Evolutionary conservation across 2,329 filamentous ascomycete species (phyloP).

Genomic region (Chaetomiaceae sp.): DNA sequence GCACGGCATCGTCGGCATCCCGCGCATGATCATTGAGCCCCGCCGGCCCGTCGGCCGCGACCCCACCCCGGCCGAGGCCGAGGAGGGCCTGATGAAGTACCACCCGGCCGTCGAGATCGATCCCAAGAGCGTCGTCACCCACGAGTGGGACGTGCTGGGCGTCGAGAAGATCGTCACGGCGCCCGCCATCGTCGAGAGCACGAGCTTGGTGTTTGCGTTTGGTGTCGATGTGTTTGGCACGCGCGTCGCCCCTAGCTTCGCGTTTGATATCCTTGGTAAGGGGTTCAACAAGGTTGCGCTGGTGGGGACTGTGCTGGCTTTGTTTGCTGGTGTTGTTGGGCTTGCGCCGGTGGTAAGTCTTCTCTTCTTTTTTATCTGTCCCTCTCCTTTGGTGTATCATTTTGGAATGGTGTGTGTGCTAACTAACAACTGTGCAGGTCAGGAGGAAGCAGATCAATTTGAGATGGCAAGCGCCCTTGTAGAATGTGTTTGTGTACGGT

Average conservation of each 20-base stretch:
- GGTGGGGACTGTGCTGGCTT: slow-evolving; percentile 73
- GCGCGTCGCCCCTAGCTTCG: slow-evolving; percentile 76
- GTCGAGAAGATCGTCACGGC: slow-evolving; percentile 67
- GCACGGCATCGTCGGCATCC: slow-evolving; percentile 73
- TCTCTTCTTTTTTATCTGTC: background rate
- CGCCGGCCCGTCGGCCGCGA: slow-evolving; percentile 82
- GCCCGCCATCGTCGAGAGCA: slow-evolving; percentile 84
- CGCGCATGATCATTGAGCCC: slow-evolving; percentile 74
- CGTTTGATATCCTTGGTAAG: slow-evolving; percentile 89
- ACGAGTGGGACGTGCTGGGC: slow-evolving; percentile 75
- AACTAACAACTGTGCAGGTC: slow-evolving; percentile 42
- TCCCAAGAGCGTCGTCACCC: slow-evolving; percentile 72
- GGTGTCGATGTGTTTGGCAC: slow-evolving; percentile 87
- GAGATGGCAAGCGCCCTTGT: slow-evolving; percentile 47
- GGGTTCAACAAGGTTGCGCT: slow-evolving; percentile 90
- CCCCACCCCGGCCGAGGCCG: slow-evolving; percentile 69
- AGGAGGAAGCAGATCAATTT: slow-evolving; percentile 63
- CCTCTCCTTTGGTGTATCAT: background rate
- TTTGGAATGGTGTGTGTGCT: background rate
- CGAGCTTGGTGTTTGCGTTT: slow-evolving; percentile 81
- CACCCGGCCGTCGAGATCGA: slow-evolving; percentile 75
- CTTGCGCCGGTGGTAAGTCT: slow-evolving; percentile 78
- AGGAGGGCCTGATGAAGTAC: slow-evolving; percentile 80
- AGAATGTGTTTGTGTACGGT: slow-evolving; percentile 8
- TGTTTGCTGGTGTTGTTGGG: slow-evolving; percentile 69